Base-by-base conservation (phyloP, 1,139 yeast genomes). In the Magnusiomyces sp. region DNA sequence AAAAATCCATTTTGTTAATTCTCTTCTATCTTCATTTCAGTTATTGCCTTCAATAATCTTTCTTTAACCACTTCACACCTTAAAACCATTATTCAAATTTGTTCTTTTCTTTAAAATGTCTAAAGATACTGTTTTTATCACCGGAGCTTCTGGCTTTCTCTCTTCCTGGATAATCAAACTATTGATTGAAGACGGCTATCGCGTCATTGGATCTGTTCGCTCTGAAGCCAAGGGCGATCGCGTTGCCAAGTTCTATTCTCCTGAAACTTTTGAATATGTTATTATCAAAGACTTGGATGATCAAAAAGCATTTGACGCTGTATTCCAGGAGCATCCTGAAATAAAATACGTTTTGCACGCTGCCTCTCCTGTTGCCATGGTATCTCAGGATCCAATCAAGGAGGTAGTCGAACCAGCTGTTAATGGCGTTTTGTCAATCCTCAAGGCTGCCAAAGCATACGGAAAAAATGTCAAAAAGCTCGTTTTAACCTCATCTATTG, bases 71-170 rank as follows among this genome's bases (percentile, higher is more conserved):
- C n/a, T n/a, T n/a, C n/a, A n/a, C n/a, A n/a, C n/a, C n/a, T n/a
- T n/a, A n/a, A n/a, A n/a, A n/a, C n/a, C n/a, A n/a, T n/a, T n/a
- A n/a, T n/a, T n/a, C n/a, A n/a, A n/a, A n/a, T n/a, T n/a, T n/a
- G n/a, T n/a, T n/a, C n/a, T n/a, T n/a, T n/a, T n/a, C n/a, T n/a
- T n/a, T n/a, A n/a, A 13, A n/a, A 44, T 17, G 4, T 31, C 33
- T 37, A 16, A 38, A 27, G 45, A 43, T 2, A 43, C 37, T 52
- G 75, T 75, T 34, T 69, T 78, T 34, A 71, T 79, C 27, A 73
- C 82, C 5, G 84, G 83, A 5, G 81, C 80, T 11, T 71, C 79
- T 29, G 83, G 83, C 7, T 79, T 74, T 58, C 75, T 79, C 53
- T 81, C 81, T 32, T 73, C 74, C 51, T 78, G 77, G 57, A 68